Conservation (phyloP, 73 alveolate genomes). For the Tetrahymena elliotti region DNA sequence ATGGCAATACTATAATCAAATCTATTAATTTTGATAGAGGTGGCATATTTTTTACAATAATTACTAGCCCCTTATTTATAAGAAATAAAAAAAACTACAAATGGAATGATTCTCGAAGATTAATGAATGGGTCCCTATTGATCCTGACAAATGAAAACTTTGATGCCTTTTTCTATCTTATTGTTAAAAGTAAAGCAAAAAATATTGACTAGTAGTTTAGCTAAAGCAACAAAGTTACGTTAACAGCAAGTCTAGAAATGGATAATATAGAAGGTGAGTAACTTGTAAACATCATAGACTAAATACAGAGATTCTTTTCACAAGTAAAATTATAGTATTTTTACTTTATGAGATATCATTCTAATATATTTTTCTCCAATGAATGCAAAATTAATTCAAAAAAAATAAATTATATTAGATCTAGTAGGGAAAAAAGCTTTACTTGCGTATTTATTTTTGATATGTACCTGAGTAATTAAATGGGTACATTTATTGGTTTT, state of each 20-base stretch:
- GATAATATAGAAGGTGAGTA: not conserved
- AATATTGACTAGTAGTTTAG: not conserved
- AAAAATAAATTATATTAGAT: too few relatives aligned
- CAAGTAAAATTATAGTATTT: not conserved
- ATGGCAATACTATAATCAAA: not conserved
- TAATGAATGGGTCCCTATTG: not conserved
- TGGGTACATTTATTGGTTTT: too few relatives aligned
- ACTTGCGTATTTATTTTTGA: too few relatives aligned
- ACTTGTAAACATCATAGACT: not conserved
- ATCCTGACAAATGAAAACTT: not conserved
- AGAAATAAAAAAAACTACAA: not conserved
- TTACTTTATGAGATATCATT: too few relatives aligned
- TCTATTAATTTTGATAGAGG: not conserved
- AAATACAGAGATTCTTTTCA: not conserved
- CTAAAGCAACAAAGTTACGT: not conserved
- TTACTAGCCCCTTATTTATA: not conserved
- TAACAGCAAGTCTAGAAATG: not conserved
- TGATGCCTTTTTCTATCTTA: not conserved
- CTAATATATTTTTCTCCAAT: not conserved
- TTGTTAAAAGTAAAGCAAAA: not conserved
- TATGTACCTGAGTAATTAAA: too few relatives aligned
- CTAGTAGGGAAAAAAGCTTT: too few relatives aligned
- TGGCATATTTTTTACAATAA: not conserved
- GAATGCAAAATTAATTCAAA: too few relatives aligned
- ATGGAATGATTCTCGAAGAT: not conserved